Evolutionary conservation across 2,329 filamentous ascomycete genomes (phyloP).

Genomic region (Achaetomium macrosporum): DNA sequence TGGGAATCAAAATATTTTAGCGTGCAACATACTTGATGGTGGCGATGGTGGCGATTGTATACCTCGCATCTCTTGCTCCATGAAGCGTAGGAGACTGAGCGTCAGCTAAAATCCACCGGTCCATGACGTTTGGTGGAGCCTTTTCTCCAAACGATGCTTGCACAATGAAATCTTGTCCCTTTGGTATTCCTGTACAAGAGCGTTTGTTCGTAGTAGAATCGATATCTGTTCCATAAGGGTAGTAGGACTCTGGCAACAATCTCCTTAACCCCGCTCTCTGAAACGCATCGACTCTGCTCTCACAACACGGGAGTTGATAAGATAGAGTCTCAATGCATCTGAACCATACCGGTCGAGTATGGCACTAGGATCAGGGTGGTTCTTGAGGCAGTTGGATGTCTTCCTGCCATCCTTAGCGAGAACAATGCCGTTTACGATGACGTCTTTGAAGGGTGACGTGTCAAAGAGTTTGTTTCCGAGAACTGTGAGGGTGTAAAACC

Average conservation of each 20-base stretch:
- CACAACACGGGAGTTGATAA: slow-evolving; percentile 95
- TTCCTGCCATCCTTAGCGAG: slow-evolving; percentile 94
- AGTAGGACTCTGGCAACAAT: slow-evolving; percentile 87
- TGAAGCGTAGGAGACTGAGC: slow-evolving; percentile 83
- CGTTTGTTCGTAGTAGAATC: slow-evolving; percentile 90
- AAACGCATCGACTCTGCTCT: slow-evolving; percentile 85
- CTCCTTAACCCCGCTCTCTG: slow-evolving; percentile 90
- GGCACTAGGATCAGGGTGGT: slow-evolving; percentile 80
- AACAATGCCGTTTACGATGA: slow-evolving; percentile 89
- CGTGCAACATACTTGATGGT: too few species aligned
- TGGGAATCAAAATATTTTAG: slow-evolving; percentile 40
- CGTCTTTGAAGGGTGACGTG: slow-evolving; percentile 83
- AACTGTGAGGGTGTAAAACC: slow-evolving; percentile 95
- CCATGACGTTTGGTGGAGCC: slow-evolving; percentile 68
- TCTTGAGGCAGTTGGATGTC: slow-evolving; percentile 96
- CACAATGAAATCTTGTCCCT: slow-evolving; percentile 32
- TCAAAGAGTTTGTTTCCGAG: slow-evolving; percentile 84
- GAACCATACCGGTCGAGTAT: slow-evolving; percentile 86
- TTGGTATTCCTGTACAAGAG: slow-evolving; percentile 69
- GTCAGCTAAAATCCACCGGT: slow-evolving; percentile 88
- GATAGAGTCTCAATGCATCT: slow-evolving; percentile 82
- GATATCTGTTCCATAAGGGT: slow-evolving; percentile 93
- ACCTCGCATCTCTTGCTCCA: slow-evolving; percentile 86
- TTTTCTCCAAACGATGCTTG: slow-evolving; percentile 39
- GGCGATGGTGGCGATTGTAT: too few species aligned